Evolutionary conservation across 441 rosid genomes (phyloP).

Genomic region (Pelargonium citronellum): DNA sequence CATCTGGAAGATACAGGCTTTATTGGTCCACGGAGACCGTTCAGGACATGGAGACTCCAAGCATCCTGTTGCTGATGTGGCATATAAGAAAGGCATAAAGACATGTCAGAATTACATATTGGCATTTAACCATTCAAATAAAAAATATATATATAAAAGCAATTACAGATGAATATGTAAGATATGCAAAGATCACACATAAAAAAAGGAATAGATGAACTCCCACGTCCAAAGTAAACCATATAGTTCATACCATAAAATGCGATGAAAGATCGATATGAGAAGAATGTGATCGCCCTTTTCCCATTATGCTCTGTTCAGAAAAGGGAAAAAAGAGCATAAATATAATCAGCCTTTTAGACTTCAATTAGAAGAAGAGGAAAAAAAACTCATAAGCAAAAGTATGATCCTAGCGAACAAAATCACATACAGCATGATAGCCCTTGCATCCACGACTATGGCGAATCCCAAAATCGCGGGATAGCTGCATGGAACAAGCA

Average conservation of each 20-base stretch:
- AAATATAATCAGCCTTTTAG: not conserved
- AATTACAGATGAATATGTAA: slow-evolving; percentile 8
- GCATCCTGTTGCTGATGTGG: slow-evolving; percentile 50
- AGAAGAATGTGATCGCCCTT: slow-evolving; percentile 35
- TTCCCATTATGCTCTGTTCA: slow-evolving; percentile 39
- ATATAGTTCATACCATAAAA: slow-evolving; percentile 39
- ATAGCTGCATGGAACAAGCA: slow-evolving; percentile 42
- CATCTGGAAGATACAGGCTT: slow-evolving; percentile 42
- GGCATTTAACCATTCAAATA: slow-evolving; percentile 1
- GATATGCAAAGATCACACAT: slow-evolving; percentile 9
- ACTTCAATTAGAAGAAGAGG: not conserved
- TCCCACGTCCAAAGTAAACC: slow-evolving; percentile 21
- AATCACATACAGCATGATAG: slow-evolving; percentile 36
- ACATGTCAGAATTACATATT: not conserved
- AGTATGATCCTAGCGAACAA: not conserved
- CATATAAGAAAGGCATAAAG: slow-evolving; percentile 12
- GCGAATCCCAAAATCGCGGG: slow-evolving; percentile 45
- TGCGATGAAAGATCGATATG: slow-evolving; percentile 45
- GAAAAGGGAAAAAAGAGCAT: slow-evolving; percentile 1
- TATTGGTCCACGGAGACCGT: slow-evolving; percentile 37
- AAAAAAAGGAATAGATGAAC: not conserved
- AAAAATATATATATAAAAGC: slow-evolving; percentile 1
- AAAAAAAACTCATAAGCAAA: not conserved
- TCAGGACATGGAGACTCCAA: slow-evolving; percentile 53
- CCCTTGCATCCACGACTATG: slow-evolving; percentile 36